These are phyloP conservation scores for Moricandia moricandioides DNA, from an alignment of 345 rosid species.

Conservation along the genomic window DNA sequence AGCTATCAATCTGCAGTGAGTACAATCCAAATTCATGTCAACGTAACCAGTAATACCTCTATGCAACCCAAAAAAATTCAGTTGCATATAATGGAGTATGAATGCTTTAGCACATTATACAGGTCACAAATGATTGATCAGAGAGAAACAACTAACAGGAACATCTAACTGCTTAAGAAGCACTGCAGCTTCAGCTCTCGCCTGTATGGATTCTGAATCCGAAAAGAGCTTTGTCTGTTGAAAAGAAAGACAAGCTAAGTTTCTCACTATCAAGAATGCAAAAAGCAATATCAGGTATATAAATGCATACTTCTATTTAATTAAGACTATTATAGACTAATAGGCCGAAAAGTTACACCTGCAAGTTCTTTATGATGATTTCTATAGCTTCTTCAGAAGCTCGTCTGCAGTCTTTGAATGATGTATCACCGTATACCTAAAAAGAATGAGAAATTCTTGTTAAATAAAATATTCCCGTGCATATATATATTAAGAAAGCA, in stretches of 20 bases:
- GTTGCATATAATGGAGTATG: conserved; percentile 4
- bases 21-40: conserved; percentile 18
- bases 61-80: background rate
- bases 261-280: conserved; percentile 3
- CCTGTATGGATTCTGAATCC: conserved; percentile 88
- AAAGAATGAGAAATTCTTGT: conserved; percentile 20
- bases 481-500: background rate
- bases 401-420: conserved; percentile 93
- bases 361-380: conserved; percentile 64
- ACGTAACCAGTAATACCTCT: conserved; percentile 1
- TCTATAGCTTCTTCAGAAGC: conserved; percentile 94
- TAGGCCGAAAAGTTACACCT: conserved; percentile 51
- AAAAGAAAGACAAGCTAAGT: conserved; percentile 7
- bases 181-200: conserved; percentile 97
- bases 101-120: conserved; percentile 7
- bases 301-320: background rate
- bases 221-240: conserved; percentile 82
- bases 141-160: conserved; percentile 64
- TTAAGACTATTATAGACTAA: background rate
- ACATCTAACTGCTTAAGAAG: conserved; percentile 91
- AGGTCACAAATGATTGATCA: conserved; percentile 9
- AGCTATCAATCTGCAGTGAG: conserved; percentile 72
- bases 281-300: conserved; percentile 4
- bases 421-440: conserved; percentile 93
- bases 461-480: too few species aligned